Evolutionary conservation across 2,329 filamentous ascomycete genomes (phyloP), one percentile per base, ranked within the genome.

Genomic region (Laburnicola sp.): DNA sequence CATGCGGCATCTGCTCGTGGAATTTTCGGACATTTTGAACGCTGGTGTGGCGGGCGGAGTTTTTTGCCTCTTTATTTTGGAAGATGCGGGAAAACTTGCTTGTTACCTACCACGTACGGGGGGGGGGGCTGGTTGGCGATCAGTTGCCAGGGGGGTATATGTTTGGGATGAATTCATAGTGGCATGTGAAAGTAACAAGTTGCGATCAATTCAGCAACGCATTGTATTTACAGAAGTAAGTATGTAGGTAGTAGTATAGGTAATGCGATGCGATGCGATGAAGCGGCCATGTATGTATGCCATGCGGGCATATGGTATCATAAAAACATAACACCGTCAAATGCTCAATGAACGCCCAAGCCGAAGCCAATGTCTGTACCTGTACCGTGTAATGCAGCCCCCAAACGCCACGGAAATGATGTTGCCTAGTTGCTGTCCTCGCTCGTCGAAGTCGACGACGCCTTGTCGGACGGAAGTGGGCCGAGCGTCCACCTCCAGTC

Each of bases 401-500:
- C 32, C 22, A 23, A 53, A 57, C 36, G 45, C 50, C 48, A 21
- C 40, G 21, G 23, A 39, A 34, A 16, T 32, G 16, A 49, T 50
- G 37, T 11, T 38, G 41, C 25, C 63, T 48, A 70, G 53, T 34
- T 62, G 52, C 68, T 70, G 51, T 70, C 67, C n/a, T 68, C 62
- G 46, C 59, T 63, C 11, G 56, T 57, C 3, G 41, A 9, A 2
- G 65, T 59, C 3, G 63, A 61, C 16, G 58, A 40, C n/a, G 60
- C 62, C 38, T 60, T 62, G 57, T 54, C 58, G 6, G 60, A 55
- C 3, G 67, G 59, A 23, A 80, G 54, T 8, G 80, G 76, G 1
- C 77, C 80, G 8, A 84, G 66, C 1, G 82, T 84, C 82, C 82
- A 84, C 40, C 76, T 72, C 82, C 82, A 84, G 58, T 82, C 76